Evolutionary conservation across 257 asterid genomes (phyloP).

Genomic region (Rauvolfia tetraphylla): DNA sequence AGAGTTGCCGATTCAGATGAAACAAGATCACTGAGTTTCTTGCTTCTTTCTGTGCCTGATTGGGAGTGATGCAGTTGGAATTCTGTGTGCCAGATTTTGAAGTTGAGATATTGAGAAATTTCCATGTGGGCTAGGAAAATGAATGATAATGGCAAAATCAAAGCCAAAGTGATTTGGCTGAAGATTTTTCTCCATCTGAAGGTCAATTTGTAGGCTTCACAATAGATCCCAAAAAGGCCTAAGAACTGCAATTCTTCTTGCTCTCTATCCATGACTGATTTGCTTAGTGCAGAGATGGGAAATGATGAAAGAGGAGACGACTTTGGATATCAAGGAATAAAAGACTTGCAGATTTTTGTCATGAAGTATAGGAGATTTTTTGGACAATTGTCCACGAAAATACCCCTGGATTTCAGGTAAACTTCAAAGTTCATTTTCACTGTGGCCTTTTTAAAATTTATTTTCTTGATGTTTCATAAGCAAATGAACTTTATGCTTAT

Average conservation of each 20-base stretch:
- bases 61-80: conserved; percentile 10
- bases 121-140: conserved; percentile 48
- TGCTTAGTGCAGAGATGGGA: background rate
- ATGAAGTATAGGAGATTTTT: too few species aligned
- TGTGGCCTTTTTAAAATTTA: too few species aligned
- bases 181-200: conserved; percentile 43
- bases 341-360: background rate
- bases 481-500: too few species aligned
- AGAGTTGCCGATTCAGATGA: conserved; percentile 35
- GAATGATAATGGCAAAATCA: conserved; percentile 61
- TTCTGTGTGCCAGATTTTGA: conserved; percentile 28
- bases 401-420: too few species aligned
- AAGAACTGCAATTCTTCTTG: conserved; percentile 62
- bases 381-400: background rate
- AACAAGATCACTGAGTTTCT: conserved; percentile 28
- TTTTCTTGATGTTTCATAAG: too few species aligned
- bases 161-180: conserved; percentile 47
- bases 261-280: conserved; percentile 46
- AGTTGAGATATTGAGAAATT: conserved; percentile 30
- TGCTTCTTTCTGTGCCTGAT: conserved; percentile 16
- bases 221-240: conserved; percentile 45
- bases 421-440: too few species aligned
- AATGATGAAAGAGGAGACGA: background rate
- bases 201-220: conserved; percentile 50
- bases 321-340: background rate